phyloP scores from a whole-genome alignment of 2,329 filamentous ascomycete species.

The Fusarium bulbicola region DNA sequence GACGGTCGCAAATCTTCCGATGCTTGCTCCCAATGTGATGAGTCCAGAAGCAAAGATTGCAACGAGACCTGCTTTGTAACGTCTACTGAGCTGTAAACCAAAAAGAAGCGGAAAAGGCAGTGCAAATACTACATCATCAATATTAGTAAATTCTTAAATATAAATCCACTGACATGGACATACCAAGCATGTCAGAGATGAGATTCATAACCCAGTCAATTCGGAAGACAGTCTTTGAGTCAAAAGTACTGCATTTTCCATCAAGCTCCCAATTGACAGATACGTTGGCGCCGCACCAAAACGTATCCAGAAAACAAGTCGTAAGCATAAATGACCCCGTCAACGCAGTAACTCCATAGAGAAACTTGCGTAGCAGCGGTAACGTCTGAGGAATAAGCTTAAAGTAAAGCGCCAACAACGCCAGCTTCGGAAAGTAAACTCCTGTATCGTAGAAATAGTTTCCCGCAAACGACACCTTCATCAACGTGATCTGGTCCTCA shows the following conservation, averaged over 20 bases:
- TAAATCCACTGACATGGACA: accelerated
- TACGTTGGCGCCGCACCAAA: constrained; percentile 44
- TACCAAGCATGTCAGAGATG: constrained; percentile 27
- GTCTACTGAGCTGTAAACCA: constrained; percentile 26
- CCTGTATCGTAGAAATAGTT: constrained; percentile 47
- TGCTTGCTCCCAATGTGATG: constrained; percentile 31
- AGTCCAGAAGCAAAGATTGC: constrained; percentile 31
- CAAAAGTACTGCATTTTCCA: constrained; percentile 37
- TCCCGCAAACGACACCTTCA: constrained; percentile 44
- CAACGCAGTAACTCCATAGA: constrained; percentile 35
- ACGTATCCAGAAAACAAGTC: constrained; percentile 43
- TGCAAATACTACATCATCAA: constrained; percentile 1
- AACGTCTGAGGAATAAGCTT: constrained; percentile 41
- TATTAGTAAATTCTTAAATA: not conserved
- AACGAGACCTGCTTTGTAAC: constrained; percentile 25
- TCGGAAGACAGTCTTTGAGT: constrained; percentile 40
- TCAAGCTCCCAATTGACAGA: constrained; percentile 42
- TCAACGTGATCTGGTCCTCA: constrained; percentile 31
- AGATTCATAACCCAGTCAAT: constrained; percentile 46
- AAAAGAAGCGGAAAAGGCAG: constrained; percentile 28
- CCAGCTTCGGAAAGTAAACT: constrained; percentile 44
- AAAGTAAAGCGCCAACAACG: constrained; percentile 43
- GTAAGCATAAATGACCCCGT: constrained; percentile 37
- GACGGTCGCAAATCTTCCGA: constrained; percentile 30
- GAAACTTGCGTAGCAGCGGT: constrained; percentile 35